Evolutionary conservation across 192 early-diverging fungal species (phyloP).

Genomic region (Funneliformis mosseae): DNA sequence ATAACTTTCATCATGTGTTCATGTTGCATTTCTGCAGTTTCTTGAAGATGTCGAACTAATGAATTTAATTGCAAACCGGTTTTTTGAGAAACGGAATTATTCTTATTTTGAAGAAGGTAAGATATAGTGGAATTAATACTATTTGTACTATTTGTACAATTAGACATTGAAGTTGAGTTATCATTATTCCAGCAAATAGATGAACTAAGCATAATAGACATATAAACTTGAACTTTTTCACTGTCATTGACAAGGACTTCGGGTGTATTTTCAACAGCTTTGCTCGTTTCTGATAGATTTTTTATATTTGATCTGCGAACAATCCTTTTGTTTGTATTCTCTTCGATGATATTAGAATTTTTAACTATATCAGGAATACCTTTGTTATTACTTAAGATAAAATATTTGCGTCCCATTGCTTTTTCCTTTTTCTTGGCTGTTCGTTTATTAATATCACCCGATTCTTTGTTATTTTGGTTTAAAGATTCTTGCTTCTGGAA

Average conservation of each 20-base stretch:
- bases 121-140: neutral
- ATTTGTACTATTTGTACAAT: neutral
- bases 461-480: neutral
- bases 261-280: neutral
- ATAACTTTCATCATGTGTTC: constrained; percentile 15
- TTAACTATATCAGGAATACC: neutral
- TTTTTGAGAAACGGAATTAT: neutral
- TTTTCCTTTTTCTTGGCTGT: neutral
- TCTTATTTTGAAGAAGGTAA: neutral
- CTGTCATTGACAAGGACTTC: no score
- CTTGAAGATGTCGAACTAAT: constrained; percentile 3
- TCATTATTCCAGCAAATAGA: neutral
- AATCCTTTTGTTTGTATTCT: neutral
- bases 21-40: constrained; percentile 11
- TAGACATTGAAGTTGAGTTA: neutral
- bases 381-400: neutral
- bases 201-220: constrained; percentile 11
- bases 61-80: neutral
- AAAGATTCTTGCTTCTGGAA: neutral
- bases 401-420: neutral
- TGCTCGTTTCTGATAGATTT: neutral
- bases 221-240: constrained; percentile 2
- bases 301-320: neutral
- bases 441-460: neutral
- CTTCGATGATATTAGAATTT: neutral